Percentiles rank a stretch among this genome's conserved stretches.
Conservation (phyloP, 768 basidiomycete genomes). For the Pholiota conissans region DNA sequence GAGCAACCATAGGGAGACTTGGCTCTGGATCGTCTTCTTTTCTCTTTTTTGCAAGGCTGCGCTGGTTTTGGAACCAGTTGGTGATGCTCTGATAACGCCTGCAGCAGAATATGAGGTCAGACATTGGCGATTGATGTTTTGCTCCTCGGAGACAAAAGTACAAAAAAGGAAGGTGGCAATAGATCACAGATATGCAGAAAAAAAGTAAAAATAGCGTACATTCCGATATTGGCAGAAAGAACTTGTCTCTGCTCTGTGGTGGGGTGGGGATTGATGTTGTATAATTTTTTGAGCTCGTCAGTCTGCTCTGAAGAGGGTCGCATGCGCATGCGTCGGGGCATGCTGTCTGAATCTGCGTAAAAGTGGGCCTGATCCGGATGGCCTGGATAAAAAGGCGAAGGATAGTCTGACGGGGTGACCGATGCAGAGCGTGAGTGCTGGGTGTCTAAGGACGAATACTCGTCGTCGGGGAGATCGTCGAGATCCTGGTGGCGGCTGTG, state of each 20-base stretch:
- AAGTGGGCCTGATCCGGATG: conserved; percentile 51
- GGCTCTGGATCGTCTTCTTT: conserved; percentile 53
- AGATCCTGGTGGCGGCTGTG: conserved; percentile 33
- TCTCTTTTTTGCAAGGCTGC: conserved; percentile 72
- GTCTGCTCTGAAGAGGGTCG: conserved; percentile 65
- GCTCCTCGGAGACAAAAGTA: conserved; percentile 15
- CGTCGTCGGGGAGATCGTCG: conserved; percentile 50
- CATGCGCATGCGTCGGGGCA: conserved; percentile 62
- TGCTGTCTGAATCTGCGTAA: conserved; percentile 48
- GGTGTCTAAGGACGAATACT: conserved; percentile 34
- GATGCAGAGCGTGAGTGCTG: conserved; percentile 35
- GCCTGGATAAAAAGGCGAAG: conserved; percentile 42
- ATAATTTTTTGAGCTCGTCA: conserved; percentile 68
- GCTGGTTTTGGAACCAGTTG: conserved; percentile 89
- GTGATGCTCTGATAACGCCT: conserved; percentile 82
- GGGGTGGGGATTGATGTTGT: conserved; percentile 65
- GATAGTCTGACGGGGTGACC: conserved; percentile 30
- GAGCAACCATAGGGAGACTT: conserved; percentile 11
- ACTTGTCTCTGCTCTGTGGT: conserved; percentile 64
- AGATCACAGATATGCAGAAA: conserved; percentile 18
- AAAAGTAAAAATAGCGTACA: conserved; percentile 53
- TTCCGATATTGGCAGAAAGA: conserved; percentile 69
- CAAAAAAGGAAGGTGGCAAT: conserved; percentile 11
- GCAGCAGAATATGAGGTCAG: conserved; percentile 21
- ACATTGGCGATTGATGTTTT: conserved; percentile 22